phyloP scores from a whole-genome alignment of 1,284 basidiomycete genomes.

The Tilletia indica region DNA sequence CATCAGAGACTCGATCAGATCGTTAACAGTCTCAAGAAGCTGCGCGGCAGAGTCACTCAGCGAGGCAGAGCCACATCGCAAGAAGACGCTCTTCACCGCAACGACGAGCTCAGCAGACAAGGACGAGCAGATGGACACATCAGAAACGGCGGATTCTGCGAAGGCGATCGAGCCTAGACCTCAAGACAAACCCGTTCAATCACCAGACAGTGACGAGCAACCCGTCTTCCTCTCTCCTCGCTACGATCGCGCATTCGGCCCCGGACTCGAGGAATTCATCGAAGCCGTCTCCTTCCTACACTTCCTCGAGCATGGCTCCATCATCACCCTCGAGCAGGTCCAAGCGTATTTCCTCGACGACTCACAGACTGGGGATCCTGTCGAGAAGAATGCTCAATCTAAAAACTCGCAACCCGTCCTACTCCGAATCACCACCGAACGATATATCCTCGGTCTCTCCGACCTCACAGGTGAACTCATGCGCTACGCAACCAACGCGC shows the following conservation, averaged over 20 bases:
- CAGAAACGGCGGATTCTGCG: not conserved
- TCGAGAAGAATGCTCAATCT: too few species aligned
- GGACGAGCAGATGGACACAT: too few species aligned
- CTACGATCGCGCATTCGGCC: slow-evolving; percentile 45
- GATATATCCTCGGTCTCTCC: slow-evolving; percentile 87
- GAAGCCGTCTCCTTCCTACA: slow-evolving; percentile 86
- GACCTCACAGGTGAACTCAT: slow-evolving; percentile 97
- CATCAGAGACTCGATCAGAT: slow-evolving; percentile 72
- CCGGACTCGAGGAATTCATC: slow-evolving; percentile 62
- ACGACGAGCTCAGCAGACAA: too few species aligned
- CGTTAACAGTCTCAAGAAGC: slow-evolving; percentile 67
- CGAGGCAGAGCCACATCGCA: not conserved
- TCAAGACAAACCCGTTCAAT: not conserved
- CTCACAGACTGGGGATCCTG: not conserved
- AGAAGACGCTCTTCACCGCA: not conserved
- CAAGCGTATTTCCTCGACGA: slow-evolving; percentile 58
- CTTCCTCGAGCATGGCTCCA: slow-evolving; percentile 71
- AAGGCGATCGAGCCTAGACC: too few species aligned
- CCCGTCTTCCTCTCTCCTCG: slow-evolving; percentile 22
- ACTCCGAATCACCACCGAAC: slow-evolving; percentile 62
- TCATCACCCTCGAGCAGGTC: slow-evolving; percentile 72
- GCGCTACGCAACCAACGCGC: slow-evolving; percentile 71
- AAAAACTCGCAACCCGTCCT: not conserved
- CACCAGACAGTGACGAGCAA: not conserved
- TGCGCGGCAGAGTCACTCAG: slow-evolving; percentile 52